A percentile compares a stretch with the other conserved stretches of the same genome.
Conservation (phyloP, 106 monocot genomes). For the Apostasia ramifera region DNA sequence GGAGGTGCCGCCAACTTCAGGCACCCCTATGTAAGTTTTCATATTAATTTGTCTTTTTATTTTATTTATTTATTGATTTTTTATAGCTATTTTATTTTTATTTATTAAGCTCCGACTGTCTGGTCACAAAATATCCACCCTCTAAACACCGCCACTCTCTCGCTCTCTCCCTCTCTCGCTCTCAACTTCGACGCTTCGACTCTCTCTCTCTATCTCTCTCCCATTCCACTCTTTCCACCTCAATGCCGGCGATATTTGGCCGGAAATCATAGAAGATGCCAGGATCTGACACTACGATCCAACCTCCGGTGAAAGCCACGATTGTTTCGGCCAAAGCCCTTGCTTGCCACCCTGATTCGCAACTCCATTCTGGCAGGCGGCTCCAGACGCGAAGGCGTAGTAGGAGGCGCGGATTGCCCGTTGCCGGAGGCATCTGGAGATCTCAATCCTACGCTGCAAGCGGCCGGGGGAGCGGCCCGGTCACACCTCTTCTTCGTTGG, state of each 20-base stretch:
- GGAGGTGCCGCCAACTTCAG: too few relatives aligned
- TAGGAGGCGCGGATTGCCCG: not conserved
- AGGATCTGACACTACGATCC: not conserved
- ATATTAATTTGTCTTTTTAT: too few relatives aligned
- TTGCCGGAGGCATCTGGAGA: not conserved
- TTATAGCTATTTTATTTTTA: too few relatives aligned
- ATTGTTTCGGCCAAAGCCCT: not conserved
- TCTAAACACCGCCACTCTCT: too few relatives aligned
- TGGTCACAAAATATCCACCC: too few relatives aligned
- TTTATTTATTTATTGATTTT: too few relatives aligned
- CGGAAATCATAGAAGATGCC: slow-evolving; percentile 1
- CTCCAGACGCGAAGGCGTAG: not conserved
- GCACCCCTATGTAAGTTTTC: too few relatives aligned
- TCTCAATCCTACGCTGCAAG: not conserved
- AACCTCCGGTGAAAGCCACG: not conserved
- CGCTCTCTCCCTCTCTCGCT: too few relatives aligned
- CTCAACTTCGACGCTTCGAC: not conserved
- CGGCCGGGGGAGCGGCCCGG: slow-evolving; percentile 42
- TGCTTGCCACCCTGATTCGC: not conserved
- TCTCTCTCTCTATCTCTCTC: not conserved
- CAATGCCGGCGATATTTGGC: not conserved
- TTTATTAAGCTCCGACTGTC: too few relatives aligned
- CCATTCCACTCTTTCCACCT: too few relatives aligned
- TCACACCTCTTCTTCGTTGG: slow-evolving; percentile 73
- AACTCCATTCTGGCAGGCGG: not conserved